A percentile compares a stretch with the other conserved stretches of the same genome.
phyloP scores from a whole-genome alignment of 257 asterid species.

The Coffea canephora region DNA sequence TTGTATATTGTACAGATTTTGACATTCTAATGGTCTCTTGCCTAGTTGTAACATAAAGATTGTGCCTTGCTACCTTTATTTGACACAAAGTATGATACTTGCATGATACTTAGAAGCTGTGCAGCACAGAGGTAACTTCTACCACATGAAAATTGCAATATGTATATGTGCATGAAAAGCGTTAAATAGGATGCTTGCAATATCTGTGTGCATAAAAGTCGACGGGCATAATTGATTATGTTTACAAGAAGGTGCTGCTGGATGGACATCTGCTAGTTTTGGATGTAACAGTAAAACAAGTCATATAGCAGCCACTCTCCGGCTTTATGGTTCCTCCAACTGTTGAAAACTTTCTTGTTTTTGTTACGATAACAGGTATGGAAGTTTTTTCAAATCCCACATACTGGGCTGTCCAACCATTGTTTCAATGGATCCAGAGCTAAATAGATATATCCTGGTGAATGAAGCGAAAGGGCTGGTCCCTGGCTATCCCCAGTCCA shows the following conservation, averaged over 20 bases:
- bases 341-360: not conserved
- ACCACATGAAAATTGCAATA: not conserved
- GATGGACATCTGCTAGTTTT: not conserved
- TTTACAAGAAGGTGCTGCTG: not conserved
- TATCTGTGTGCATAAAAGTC: not conserved
- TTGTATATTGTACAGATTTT: not conserved
- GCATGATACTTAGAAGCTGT: not conserved
- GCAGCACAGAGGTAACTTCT: not conserved
- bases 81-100: not conserved
- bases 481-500: conserved; percentile 90
- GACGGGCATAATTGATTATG: not conserved
- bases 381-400: conserved; percentile 76
- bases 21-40: not conserved
- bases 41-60: not conserved
- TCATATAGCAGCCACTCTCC: not conserved
- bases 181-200: not conserved
- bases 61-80: not conserved
- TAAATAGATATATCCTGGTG: conserved; percentile 60
- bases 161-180: not conserved
- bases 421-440: conserved; percentile 79
- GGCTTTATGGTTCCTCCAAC: conserved; percentile 1
- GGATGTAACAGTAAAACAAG: not conserved
- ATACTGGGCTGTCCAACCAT: conserved; percentile 79
- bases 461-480: conserved; percentile 74
- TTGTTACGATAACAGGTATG: conserved; percentile 45